Conservation (phyloP, 352 stramenopile genomes). For the Phytophthora gonapodyides region DNA sequence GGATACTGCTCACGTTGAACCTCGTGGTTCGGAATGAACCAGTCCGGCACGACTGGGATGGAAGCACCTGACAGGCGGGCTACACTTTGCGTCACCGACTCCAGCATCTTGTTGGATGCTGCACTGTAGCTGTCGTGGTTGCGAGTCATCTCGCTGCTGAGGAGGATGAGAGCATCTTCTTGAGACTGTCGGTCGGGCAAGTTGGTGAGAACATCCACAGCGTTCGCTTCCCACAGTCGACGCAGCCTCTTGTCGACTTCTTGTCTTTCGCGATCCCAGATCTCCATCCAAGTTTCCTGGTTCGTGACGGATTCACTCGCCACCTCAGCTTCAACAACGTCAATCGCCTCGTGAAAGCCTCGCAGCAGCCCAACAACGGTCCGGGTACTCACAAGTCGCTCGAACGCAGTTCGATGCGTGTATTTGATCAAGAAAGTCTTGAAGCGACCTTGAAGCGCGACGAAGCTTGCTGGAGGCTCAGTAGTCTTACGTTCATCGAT, state of each 20-base stretch:
- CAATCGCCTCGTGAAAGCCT: not conserved
- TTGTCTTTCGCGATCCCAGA: not conserved
- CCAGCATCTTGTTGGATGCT: not conserved
- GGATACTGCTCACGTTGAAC: conserved; percentile 12
- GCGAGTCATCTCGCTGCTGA: not conserved
- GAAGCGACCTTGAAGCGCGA: not conserved
- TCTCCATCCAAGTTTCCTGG: conserved; percentile 3
- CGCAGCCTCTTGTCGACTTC: not conserved
- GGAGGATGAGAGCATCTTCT: conserved; percentile 4
- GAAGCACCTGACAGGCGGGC: not conserved
- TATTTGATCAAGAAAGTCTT: conserved; percentile 4
- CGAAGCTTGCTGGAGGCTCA: not conserved
- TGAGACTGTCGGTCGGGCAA: conserved; percentile 2
- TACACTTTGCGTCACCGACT: not conserved
- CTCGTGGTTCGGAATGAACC: conserved; percentile 23
- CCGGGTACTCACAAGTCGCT: conserved; percentile 2
- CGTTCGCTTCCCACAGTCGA: conserved; percentile 4
- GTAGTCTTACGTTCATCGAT: not conserved
- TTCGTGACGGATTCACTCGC: not conserved
- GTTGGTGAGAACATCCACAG: not conserved
- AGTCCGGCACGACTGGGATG: conserved; percentile 9
- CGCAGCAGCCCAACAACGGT: not conserved
- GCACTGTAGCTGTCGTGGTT: not conserved
- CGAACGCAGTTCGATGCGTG: conserved; percentile 3
- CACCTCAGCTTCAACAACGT: not conserved